Evolutionary conservation across 306 rosid species (phyloP).

Genomic region (Ormosia semicastrata): DNA sequence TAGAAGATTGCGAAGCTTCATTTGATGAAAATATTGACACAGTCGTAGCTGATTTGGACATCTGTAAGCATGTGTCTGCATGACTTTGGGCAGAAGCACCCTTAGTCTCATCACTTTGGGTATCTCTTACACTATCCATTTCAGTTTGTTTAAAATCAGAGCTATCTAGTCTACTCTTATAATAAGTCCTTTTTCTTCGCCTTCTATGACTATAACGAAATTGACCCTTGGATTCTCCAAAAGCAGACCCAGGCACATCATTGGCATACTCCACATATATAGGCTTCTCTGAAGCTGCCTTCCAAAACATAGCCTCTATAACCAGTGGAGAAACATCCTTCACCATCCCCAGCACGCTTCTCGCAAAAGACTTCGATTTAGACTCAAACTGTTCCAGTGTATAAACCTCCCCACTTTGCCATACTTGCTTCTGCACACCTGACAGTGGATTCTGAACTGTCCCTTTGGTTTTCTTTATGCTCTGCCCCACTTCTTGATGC

Average conservation of each 20-base stretch:
- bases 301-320: conserved; percentile 94
- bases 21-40: conserved; percentile 34
- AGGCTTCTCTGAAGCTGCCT: conserved; percentile 87
- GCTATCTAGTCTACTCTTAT: conserved; percentile 55
- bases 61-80: conserved; percentile 35
- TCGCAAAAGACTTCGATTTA: conserved; percentile 72
- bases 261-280: conserved; percentile 93
- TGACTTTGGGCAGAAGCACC: conserved; percentile 33
- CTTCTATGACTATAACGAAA: conserved; percentile 58
- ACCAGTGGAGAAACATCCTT: conserved; percentile 81
- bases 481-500: conserved; percentile 91
- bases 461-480: conserved; percentile 60
- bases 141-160: conserved; percentile 48
- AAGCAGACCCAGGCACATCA: conserved; percentile 98
- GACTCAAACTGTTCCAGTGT: conserved; percentile 92
- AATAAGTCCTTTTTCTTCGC: conserved; percentile 74
- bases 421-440: conserved; percentile 83
- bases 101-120: conserved; percentile 27
- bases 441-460: conserved; percentile 45
- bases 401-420: conserved; percentile 96
- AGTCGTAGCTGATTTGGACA: conserved; percentile 36
- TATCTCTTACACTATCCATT: conserved; percentile 22
- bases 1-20: conserved; percentile 48
- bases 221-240: conserved; percentile 81
- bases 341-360: conserved; percentile 51